Conservation (phyloP, 2,329 filamentous ascomycete genomes). For the Hawksworthiomyces lignivorus region DNA sequence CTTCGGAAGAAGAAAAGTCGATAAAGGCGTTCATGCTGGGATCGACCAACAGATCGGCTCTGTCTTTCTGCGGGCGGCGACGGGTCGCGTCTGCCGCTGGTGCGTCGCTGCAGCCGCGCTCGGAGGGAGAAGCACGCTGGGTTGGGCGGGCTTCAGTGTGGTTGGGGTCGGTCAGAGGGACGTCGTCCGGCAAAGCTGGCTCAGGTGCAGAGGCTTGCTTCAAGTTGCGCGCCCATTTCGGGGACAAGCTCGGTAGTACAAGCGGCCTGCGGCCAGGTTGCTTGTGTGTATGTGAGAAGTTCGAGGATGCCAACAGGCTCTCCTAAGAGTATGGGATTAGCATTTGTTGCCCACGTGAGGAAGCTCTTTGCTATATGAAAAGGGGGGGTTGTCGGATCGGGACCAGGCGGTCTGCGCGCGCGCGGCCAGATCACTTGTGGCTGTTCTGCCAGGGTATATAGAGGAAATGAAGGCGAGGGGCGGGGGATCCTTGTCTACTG, state of each 20-base stretch:
- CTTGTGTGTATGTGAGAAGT: background rate
- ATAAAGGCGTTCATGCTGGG: slow-evolving; percentile 39
- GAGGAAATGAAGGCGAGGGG: slow-evolving; percentile 5
- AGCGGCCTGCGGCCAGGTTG: slow-evolving; percentile 5
- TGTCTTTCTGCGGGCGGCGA: slow-evolving; percentile 13
- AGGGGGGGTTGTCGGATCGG: too few relatives aligned
- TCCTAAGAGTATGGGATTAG: too few relatives aligned
- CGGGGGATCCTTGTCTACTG: slow-evolving; percentile 6
- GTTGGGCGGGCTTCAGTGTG: slow-evolving; percentile 12
- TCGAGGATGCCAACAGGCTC: background rate
- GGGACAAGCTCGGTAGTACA: slow-evolving; percentile 20
- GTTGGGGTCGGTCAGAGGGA: slow-evolving; percentile 15
- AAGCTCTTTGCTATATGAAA: too few relatives aligned
- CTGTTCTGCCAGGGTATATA: background rate
- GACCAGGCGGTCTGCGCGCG: background rate
- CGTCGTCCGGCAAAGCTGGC: slow-evolving; percentile 12
- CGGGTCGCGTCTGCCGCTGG: background rate
- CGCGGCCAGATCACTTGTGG: background rate
- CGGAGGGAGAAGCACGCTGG: slow-evolving; percentile 7
- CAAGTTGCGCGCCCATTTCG: slow-evolving; percentile 19
- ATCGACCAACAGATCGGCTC: slow-evolving; percentile 34
- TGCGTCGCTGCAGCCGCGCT: background rate
- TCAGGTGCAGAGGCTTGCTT: slow-evolving; percentile 2
- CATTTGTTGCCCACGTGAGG: too few relatives aligned
- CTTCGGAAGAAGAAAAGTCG: slow-evolving; percentile 50